phyloP scores from a whole-genome alignment of 73 alveolate genomes.

The Tetrahymena elliotti region DNA sequence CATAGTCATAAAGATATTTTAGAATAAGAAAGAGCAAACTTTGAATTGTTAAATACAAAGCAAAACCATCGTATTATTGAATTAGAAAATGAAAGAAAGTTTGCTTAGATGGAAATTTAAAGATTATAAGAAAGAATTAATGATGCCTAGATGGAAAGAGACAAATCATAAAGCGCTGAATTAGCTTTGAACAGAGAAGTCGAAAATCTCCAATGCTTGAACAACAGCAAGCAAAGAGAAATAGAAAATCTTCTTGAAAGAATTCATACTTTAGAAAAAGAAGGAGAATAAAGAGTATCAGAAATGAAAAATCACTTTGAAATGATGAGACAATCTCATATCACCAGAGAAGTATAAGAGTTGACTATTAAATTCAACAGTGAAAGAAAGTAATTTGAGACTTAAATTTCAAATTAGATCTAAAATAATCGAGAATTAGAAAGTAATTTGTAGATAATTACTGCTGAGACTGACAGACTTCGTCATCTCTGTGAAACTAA shows the following conservation, averaged over 20 bases:
- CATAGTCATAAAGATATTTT: background rate
- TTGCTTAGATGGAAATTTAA: background rate
- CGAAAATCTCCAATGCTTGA: background rate
- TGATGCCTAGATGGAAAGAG: background rate
- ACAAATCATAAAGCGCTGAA: background rate
- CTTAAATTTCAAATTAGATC: background rate
- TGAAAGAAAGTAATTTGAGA: background rate
- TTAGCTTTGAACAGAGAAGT: background rate
- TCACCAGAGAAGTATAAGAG: background rate
- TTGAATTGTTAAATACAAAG: background rate
- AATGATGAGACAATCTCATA: background rate
- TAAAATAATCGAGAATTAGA: background rate
- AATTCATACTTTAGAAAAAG: background rate
- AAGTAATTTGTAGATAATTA: background rate
- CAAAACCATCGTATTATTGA: background rate
- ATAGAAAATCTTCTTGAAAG: background rate
- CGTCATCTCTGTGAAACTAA: background rate
- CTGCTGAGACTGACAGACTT: background rate
- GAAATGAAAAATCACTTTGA: background rate
- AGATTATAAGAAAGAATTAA: background rate
- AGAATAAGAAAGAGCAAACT: background rate
- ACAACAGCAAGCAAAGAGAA: background rate
- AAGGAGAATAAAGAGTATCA: background rate
- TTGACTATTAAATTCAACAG: background rate
- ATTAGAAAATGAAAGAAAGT: background rate